These are phyloP conservation scores for Knoxia roxburghii DNA, from an alignment of 257 asterid species.

Conservation along the genomic window DNA sequence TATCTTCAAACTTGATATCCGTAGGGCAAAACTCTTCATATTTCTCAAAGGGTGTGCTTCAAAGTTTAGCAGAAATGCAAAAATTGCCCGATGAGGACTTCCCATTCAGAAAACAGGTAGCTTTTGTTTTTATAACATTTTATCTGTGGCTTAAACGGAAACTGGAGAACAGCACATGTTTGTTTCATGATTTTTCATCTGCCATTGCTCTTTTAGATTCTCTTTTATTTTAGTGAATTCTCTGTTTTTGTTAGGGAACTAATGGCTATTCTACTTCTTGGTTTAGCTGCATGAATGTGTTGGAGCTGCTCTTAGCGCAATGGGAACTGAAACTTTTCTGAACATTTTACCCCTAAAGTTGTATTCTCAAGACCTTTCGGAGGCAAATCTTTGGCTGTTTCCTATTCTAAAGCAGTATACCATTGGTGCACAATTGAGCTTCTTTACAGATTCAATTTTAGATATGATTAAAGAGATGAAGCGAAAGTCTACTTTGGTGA, in stretches of 20 bases:
- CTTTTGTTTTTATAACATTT: background rate
- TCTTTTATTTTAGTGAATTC: background rate
- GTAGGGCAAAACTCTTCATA: constrained; percentile 61
- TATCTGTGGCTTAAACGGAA: background rate
- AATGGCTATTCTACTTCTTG: constrained; percentile 14
- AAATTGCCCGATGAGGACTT: constrained; percentile 78
- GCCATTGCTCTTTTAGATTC: background rate
- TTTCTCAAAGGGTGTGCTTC: constrained; percentile 54
- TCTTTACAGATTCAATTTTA: constrained; percentile 55
- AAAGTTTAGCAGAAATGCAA: constrained; percentile 70
- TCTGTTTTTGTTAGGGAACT: background rate
- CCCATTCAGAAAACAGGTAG: constrained; percentile 74
- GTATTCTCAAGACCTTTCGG: constrained; percentile 56
- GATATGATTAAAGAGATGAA: constrained; percentile 57
- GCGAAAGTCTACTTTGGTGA: constrained; percentile 62
- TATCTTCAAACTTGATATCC: background rate
- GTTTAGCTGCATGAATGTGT: constrained; percentile 84
- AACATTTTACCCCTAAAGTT: constrained; percentile 65
- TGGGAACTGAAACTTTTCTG: constrained; percentile 83
- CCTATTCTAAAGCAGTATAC: constrained; percentile 80
- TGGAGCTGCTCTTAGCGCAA: constrained; percentile 79
- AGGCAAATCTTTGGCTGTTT: constrained; percentile 86
- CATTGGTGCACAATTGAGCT: constrained; percentile 62
- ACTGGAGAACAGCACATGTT: background rate
- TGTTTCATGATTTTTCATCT: background rate